These are phyloP conservation scores for Apiospora rasikravindrae DNA, from an alignment of 2,329 filamentous ascomycete genomes.

Conservation along the genomic window DNA sequence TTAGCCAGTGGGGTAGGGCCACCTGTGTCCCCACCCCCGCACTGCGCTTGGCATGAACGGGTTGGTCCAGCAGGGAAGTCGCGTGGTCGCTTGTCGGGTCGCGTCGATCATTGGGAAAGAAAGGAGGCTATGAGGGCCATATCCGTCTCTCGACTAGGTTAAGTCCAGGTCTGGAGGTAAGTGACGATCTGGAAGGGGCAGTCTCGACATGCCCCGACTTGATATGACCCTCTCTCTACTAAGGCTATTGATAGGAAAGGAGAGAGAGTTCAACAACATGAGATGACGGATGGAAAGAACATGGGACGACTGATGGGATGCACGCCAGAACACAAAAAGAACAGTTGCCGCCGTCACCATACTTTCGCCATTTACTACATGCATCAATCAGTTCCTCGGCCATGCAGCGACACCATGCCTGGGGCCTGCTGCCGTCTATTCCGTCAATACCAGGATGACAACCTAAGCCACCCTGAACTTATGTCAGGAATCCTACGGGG, in stretches of 20 bases:
- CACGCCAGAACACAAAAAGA: neutral
- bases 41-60: slow-evolving; percentile 8
- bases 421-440: neutral
- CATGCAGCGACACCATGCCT: neutral
- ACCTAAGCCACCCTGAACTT: neutral
- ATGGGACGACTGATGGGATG: neutral
- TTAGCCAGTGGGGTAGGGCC: neutral
- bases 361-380: neutral
- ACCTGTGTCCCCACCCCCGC: neutral
- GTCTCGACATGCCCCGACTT: too few relatives aligned
- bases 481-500: neutral
- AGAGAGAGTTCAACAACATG: neutral
- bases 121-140: neutral
- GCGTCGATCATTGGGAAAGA: neutral
- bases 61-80: neutral
- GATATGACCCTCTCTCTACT: too few relatives aligned
- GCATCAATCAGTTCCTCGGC: neutral
- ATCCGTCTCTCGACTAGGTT: too few relatives aligned
- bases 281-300: neutral
- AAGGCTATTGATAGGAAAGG: too few relatives aligned
- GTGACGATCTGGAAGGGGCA: too few relatives aligned
- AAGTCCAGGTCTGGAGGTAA: too few relatives aligned
- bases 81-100: neutral
- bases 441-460: neutral
- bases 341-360: neutral